Evolutionary conservation across 306 rosid genomes (phyloP).

Genomic region (Cucumis cinereus): DNA sequence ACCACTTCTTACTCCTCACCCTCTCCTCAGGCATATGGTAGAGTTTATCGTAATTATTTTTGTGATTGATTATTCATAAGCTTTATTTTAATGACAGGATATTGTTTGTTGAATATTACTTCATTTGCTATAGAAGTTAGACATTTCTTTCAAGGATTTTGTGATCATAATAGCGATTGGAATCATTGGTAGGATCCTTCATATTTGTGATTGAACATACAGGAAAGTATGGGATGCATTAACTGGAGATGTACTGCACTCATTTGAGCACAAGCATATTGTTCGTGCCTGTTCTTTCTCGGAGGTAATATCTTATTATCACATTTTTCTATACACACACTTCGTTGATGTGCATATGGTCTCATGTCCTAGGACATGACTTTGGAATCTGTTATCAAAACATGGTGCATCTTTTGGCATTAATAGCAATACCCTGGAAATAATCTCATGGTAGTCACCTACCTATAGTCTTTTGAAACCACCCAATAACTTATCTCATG

Average conservation of each 20-base stretch:
- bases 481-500: not conserved
- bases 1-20: not conserved
- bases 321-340: not conserved
- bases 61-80: not conserved
- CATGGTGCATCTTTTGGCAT: not conserved
- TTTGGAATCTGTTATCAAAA: not conserved
- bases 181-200: not conserved
- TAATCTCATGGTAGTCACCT: not conserved
- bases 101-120: not conserved
- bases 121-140: not conserved
- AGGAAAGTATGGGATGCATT: slow-evolving; percentile 99
- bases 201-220: slow-evolving; percentile 20
- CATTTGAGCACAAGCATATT: slow-evolving; percentile 97
- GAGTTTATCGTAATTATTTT: not conserved
- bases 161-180: not conserved
- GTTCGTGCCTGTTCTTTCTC: slow-evolving; percentile 93
- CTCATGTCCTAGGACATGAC: not conserved
- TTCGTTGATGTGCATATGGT: not conserved
- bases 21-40: not conserved
- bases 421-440: not conserved
- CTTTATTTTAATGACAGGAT: not conserved
- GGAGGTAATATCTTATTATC: slow-evolving; percentile 41
- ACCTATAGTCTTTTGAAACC: not conserved
- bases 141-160: not conserved
- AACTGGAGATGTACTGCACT: slow-evolving; percentile 79